Evolutionary conservation across 129 eudicot species (phyloP).

Genomic region (Centaurea solstitialis): DNA sequence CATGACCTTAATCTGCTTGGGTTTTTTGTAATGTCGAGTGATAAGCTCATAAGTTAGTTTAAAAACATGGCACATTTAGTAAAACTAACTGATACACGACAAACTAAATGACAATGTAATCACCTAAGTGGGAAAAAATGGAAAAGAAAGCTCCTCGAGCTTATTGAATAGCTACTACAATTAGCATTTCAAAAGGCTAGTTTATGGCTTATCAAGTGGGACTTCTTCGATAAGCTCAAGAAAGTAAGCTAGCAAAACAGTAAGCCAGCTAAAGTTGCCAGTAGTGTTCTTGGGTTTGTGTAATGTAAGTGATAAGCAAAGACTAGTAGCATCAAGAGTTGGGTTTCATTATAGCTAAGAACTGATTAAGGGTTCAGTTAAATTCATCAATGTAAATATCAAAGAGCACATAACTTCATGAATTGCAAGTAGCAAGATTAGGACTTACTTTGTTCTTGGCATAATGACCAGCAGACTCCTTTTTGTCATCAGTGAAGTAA

Average conservation of each 20-base stretch:
- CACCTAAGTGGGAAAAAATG: background rate
- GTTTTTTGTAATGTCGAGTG: no score
- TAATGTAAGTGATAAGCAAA: background rate
- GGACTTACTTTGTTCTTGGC: constrained; percentile 49
- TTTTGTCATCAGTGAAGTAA: constrained; percentile 27
- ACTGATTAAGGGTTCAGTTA: background rate
- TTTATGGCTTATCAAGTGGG: background rate
- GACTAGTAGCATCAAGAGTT: background rate
- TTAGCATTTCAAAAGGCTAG: background rate
- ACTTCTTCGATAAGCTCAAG: background rate
- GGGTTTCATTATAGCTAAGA: background rate
- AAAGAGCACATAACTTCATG: constrained; percentile 3
- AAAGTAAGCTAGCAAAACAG: background rate
- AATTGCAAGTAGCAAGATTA: background rate
- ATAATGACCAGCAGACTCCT: constrained; percentile 26
- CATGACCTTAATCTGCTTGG: no score
- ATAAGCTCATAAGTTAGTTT: background rate
- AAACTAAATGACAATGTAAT: background rate
- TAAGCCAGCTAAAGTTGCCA: background rate
- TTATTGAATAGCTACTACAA: background rate
- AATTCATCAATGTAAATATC: constrained; percentile 1
- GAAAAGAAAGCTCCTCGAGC: background rate
- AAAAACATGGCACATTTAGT: background rate
- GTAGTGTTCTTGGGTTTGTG: background rate
- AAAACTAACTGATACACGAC: background rate